Evolutionary conservation across 441 rosid species (phyloP), one percentile per base, ranked within the genome.

Genomic region (Adansonia gregorii): DNA sequence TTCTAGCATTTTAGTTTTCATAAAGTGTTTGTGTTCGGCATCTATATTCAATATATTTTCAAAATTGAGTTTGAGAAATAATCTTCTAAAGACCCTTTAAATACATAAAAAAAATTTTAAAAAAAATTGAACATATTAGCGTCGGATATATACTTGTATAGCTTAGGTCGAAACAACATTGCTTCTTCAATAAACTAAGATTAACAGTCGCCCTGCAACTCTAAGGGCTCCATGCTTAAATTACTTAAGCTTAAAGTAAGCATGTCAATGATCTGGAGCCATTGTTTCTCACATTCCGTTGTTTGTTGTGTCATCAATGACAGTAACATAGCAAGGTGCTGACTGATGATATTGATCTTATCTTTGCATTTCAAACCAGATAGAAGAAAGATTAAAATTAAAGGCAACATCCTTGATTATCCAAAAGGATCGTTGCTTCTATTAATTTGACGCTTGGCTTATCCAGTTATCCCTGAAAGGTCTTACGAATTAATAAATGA

Each of bases 391-490:
- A 8, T 17, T 61, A 12, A 24, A 11, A 61, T 12, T 27, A 27
- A 27, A 61, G 67, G 67, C 67, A 59, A 61, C 19, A 65, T 39
- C 69, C 48, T 66, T 3, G 27, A 41, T 41, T 17, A 41, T 66
- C 70, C 27, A 41, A 66, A n/a, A 60, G 58, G 41, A 48, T 67
- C 7, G 9, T 24, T 14, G 11, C 1, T 3, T 5, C 0, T 24
- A 69, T 49, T 69, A 3, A 3, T 49, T 49, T 27, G 19, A 49
- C 14, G 3, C 59, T n/a, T 69, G 20, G 12, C 43, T 69, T 69
- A 49, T 24, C 64, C 14, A 22, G 39, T 60, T 59, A 59, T 4
- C 45, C 22, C 7, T 1, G n/a, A 19, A 8, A 67, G 10, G 39
- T 68, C 17, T 68, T 12, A 12, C 12, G 11, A 24, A 24, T 59